Conservation (phyloP, 1,284 basidiomycete species). For the Tranzscheliella williamsii region DNA sequence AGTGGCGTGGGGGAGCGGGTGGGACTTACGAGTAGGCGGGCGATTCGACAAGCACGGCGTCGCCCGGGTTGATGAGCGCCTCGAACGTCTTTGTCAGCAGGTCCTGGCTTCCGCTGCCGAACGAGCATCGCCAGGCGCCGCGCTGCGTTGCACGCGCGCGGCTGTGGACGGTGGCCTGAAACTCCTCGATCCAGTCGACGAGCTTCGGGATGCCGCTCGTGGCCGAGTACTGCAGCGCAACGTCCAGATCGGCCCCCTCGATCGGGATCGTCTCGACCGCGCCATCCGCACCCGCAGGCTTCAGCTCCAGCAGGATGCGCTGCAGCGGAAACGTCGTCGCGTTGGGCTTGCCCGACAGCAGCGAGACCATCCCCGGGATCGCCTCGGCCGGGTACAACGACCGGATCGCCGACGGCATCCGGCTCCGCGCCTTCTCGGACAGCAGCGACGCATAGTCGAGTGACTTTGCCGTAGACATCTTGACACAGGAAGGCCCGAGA, state of each 20-base stretch:
- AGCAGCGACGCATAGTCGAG: conserved; percentile 19
- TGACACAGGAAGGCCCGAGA: neutral
- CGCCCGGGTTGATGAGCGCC: conserved; percentile 75
- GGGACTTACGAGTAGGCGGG: conserved; percentile 73
- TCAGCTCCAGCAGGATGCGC: conserved; percentile 68
- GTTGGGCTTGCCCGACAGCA: conserved; percentile 75
- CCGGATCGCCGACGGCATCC: conserved; percentile 63
- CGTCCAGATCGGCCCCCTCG: conserved; percentile 55
- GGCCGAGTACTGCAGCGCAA: conserved; percentile 65
- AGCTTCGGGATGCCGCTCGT: conserved; percentile 74
- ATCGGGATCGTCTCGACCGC: conserved; percentile 48
- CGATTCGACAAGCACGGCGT: conserved; percentile 79
- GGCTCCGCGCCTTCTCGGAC: conserved; percentile 19
- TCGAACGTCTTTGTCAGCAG: conserved; percentile 74
- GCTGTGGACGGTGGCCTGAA: conserved; percentile 68
- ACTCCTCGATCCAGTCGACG: conserved; percentile 67
- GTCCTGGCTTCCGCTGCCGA: conserved; percentile 86
- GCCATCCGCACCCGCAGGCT: conserved; percentile 48
- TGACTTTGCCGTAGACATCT: neutral
- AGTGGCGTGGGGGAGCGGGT: too few relatives aligned
- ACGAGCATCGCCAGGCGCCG: conserved; percentile 64
- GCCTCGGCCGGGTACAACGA: conserved; percentile 76
- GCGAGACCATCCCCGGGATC: conserved; percentile 79
- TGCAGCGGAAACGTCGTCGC: conserved; percentile 83
- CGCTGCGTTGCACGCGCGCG: conserved; percentile 47